These are phyloP conservation scores for Adansonia madagascariensis DNA, from an alignment of 441 rosid species.

Conservation along the genomic window DNA sequence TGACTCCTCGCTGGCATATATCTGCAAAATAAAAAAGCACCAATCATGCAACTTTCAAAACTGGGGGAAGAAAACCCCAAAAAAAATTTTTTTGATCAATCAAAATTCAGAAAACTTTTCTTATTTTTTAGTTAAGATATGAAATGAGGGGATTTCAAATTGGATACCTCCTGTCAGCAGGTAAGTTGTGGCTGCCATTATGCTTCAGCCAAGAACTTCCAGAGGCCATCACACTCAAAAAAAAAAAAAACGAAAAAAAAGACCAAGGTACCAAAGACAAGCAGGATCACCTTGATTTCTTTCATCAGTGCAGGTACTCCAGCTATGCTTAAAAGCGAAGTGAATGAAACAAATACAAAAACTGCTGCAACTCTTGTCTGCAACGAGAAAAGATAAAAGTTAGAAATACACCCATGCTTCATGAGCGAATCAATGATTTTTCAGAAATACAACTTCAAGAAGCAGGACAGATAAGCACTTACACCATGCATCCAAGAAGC, in stretches of 20 bases:
- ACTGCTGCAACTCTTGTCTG: constrained; percentile 93
- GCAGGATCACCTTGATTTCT: constrained; percentile 73
- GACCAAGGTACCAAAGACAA: background rate
- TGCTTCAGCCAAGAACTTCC: background rate
- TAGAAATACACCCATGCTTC: background rate
- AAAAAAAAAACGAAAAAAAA: background rate
- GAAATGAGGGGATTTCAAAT: background rate
- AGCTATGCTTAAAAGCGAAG: constrained; percentile 82
- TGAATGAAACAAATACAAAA: constrained; percentile 83
- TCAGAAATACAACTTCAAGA: background rate
- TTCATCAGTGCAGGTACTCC: constrained; percentile 75
- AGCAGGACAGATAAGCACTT: background rate
- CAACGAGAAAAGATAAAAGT: constrained; percentile 36
- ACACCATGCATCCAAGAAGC: background rate
- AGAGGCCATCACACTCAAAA: background rate
- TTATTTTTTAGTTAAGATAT: background rate
- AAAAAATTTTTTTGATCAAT: background rate
- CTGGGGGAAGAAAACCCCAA: background rate
- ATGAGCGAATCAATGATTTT: background rate
- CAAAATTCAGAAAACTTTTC: background rate
- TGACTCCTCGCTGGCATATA: constrained; percentile 80
- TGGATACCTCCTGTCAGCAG: background rate
- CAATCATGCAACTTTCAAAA: background rate
- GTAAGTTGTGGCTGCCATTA: background rate
- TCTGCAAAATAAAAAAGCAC: constrained; percentile 46